A percentile compares a stretch with the other conserved stretches of the same genome.
Conservation (phyloP, 2,329 filamentous ascomycete species). For the Parascedosporium putredinis region DNA sequence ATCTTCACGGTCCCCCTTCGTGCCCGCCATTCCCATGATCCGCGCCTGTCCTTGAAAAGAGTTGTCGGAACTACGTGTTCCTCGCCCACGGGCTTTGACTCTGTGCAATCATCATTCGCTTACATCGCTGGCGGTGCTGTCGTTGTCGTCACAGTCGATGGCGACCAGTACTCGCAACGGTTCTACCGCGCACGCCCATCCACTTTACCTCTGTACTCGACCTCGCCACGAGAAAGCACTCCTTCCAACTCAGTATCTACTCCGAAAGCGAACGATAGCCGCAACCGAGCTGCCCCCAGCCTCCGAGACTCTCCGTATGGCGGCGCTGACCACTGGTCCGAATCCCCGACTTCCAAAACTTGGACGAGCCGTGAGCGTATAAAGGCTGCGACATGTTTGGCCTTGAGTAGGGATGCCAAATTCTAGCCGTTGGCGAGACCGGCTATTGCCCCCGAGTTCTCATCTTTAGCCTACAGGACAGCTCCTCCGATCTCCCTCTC, state of each 20-base stretch:
- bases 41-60: conserved; percentile 62
- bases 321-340: conserved; percentile 40
- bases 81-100: conserved; percentile 78
- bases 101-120: conserved; percentile 67
- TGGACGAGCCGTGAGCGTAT: conserved; percentile 88
- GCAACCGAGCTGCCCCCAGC: conserved; percentile 40
- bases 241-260: conserved; percentile 42
- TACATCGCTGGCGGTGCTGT: conserved; percentile 89
- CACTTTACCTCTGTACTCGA: conserved; percentile 54
- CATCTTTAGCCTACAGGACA: conserved; percentile 76
- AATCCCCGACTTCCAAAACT: conserved; percentile 57
- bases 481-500: conserved; percentile 69
- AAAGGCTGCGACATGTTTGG: conserved; percentile 86
- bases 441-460: conserved; percentile 87
- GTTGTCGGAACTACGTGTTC: conserved; percentile 86
- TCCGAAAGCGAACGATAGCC: conserved; percentile 53
- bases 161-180: conserved; percentile 59
- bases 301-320: conserved; percentile 38
- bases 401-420: conserved; percentile 75
- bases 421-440: conserved; percentile 91
- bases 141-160: conserved; percentile 74
- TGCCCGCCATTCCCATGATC: conserved; percentile 33
- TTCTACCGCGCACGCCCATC: conserved; percentile 84
- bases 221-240: conserved; percentile 39
- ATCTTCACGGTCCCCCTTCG: conserved; percentile 53